phyloP scores from a whole-genome alignment of 371 early-diverging fungal species.

The Agmasoma carcini region DNA sequence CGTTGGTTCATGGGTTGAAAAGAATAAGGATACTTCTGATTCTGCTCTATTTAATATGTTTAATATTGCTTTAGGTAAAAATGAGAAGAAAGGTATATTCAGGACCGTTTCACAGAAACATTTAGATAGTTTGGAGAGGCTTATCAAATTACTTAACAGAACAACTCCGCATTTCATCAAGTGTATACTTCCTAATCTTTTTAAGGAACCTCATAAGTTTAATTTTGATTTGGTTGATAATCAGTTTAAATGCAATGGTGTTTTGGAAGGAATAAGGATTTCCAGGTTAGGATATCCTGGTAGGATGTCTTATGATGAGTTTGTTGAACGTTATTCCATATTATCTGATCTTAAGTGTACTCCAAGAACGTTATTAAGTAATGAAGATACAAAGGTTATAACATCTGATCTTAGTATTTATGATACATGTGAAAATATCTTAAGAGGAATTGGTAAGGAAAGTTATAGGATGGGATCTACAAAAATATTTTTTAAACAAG shows the following conservation, averaged over 20 bases:
- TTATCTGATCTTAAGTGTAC: constrained; percentile 47
- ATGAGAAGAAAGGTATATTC: constrained; percentile 57
- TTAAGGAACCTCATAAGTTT: constrained; percentile 70
- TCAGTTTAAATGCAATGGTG: constrained; percentile 94
- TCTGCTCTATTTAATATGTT: neutral
- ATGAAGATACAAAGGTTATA: constrained; percentile 66
- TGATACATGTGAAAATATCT: constrained; percentile 48
- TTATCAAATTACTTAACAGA: constrained; percentile 73
- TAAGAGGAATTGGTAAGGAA: constrained; percentile 45
- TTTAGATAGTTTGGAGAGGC: constrained; percentile 70
- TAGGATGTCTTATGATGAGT: constrained; percentile 75
- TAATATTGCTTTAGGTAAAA: neutral
- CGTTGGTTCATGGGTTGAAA: constrained; percentile 83
- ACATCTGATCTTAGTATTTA: constrained; percentile 61
- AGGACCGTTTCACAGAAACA: constrained; percentile 82
- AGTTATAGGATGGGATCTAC: constrained; percentile 76
- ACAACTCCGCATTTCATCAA: constrained; percentile 97
- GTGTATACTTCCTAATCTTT: constrained; percentile 90
- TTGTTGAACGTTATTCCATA: constrained; percentile 79
- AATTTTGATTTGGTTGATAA: constrained; percentile 70
- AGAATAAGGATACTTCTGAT: constrained; percentile 83
- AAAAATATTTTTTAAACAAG: constrained; percentile 92
- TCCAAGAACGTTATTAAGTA: neutral
- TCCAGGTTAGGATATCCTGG: constrained; percentile 91
- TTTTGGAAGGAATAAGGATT: constrained; percentile 94